Evolutionary conservation across 768 basidiomycete species (phyloP), one percentile per base, ranked within the genome.

Genomic region (Kwoniella dejecticola): DNA sequence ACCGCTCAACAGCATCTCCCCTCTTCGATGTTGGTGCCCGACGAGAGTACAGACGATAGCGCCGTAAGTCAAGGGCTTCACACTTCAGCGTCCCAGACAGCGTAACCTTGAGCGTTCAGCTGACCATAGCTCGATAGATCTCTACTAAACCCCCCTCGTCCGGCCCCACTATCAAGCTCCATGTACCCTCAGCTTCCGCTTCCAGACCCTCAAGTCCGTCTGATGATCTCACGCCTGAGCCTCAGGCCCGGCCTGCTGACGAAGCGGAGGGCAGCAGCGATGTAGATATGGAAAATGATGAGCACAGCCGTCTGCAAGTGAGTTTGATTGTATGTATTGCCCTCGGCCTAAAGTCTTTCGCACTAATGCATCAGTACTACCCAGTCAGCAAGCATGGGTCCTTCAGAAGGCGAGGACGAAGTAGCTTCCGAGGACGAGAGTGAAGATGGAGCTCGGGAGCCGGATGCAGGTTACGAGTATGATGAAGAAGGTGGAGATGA

Each of bases 151-250:
- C 54, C 6, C 42, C 52, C n/a, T 58, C 67, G 1, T 33, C 58
- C 33, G 61, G 33, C 23, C 36, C 58, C 15, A 54, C 27, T 36
- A 66, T 66, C 42, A 66, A 47, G 19, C 36, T 66, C 10, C 59
- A 66, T 12, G 33, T 62, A 13, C 61, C 68, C 4, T 31, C 55
- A 3, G 31, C 24, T 24, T n/a, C 70, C n/a, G 52, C 52, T 26
- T 50, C 48, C 11, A 27, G 47, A 24, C 26, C 30, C n/a, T 23
- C 38, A n/a, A 56, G 63, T 12, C 60, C 61, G n/a, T 57, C 65
- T 3, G 71, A 66, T 31, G 67, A 69, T 6, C 60, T 71, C 8
- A 71, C 70, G 2, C 70, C 68, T 0, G 71, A 64, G n/a, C 66
- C 68, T 7, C 62, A 67, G 21, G 62, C 56, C 6, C 48, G 17